Conservation (phyloP, 2,329 filamentous ascomycete species). For the Verticillium zaregamsianum region DNA sequence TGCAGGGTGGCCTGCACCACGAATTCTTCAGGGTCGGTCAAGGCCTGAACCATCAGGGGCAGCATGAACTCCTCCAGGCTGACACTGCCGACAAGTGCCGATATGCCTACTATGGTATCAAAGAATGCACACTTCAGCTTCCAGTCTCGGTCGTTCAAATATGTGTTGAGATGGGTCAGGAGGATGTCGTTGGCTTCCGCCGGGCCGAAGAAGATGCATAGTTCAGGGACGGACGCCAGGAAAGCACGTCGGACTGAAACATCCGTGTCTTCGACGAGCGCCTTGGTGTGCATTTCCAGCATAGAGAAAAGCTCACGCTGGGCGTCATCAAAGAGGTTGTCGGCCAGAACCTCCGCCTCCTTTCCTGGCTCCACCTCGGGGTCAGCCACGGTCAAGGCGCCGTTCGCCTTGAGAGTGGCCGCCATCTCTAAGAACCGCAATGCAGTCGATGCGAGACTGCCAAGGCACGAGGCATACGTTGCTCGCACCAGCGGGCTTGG, state of each 20-base stretch:
- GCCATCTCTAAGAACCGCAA: constrained; percentile 86
- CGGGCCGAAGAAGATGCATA: constrained; percentile 93
- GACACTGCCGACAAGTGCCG: constrained; percentile 81
- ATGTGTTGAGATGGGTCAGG: constrained; percentile 92
- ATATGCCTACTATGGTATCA: constrained; percentile 89
- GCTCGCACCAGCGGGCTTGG: constrained; percentile 73
- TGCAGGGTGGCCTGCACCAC: constrained; percentile 89
- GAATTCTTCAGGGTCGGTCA: constrained; percentile 89
- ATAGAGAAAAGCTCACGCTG: constrained; percentile 75
- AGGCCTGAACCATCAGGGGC: constrained; percentile 89
- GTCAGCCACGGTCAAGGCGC: constrained; percentile 71
- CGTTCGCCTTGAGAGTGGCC: constrained; percentile 79
- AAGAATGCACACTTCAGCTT: constrained; percentile 96
- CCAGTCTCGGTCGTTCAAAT: constrained; percentile 95
- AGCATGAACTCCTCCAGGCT: constrained; percentile 93
- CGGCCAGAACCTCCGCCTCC: constrained; percentile 66
- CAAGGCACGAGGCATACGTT: constrained; percentile 89
- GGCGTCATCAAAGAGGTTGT: constrained; percentile 84
- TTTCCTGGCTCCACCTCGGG: constrained; percentile 72
- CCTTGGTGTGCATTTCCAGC: constrained; percentile 85
- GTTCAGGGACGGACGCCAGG: constrained; percentile 80
- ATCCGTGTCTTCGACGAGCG: constrained; percentile 81
- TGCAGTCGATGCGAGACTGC: constrained; percentile 81
- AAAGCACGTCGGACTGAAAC: constrained; percentile 86
- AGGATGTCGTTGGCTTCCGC: constrained; percentile 94